Base-by-base conservation (phyloP, 2,329 filamentous ascomycete genomes). In the Sclerotinia borealis region DNA sequence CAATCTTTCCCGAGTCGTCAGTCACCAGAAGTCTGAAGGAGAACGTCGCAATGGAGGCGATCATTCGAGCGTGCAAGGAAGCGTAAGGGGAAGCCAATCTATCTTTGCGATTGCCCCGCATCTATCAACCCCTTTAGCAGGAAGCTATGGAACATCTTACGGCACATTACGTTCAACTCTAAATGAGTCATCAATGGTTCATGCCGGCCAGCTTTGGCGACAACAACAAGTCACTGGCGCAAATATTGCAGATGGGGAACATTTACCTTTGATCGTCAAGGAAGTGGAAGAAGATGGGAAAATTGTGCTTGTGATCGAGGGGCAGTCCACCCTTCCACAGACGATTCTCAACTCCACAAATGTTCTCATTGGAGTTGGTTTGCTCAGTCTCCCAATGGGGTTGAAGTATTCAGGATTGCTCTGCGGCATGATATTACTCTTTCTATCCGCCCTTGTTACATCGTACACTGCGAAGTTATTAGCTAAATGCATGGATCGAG, bases 321-420 rank as follows among this genome's bases (percentile, higher is more conserved):
- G 93, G 45, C 92, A 96, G 78, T 96, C 92, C n/a, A 99, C 93
- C 1, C 81, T 98, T 19, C 92, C 92, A 0, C 93, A 98, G 78
- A 98, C 93, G 8, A 84, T 97, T 66, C 96, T 98, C 81, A 99
- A 99, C 77, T 96, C 92, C 3, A 93, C 61, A 34, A 83, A 81
- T 67, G 91, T 96, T 58, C 79, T 97, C 64, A 93, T 97, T 66
- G 93, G 93, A 19, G 88, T 99, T 36, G 93, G 93, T 0, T 79
- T 99, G 36, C 81, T 99, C 58, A 96, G 91, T 75, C 79, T 99
- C 61, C 95, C 93, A 7, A 83, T 98, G 72, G 93, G 91, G 7
- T 80, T 98, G 71, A 91, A 88, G 71, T 92, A 96, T 75, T 87
- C 91, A 15, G 93, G 92, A 56, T 96, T 93, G 93, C 76, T 96